Evolutionary conservation across 345 rosid species (phyloP).

Genomic region (Moricandia moricandioides): DNA sequence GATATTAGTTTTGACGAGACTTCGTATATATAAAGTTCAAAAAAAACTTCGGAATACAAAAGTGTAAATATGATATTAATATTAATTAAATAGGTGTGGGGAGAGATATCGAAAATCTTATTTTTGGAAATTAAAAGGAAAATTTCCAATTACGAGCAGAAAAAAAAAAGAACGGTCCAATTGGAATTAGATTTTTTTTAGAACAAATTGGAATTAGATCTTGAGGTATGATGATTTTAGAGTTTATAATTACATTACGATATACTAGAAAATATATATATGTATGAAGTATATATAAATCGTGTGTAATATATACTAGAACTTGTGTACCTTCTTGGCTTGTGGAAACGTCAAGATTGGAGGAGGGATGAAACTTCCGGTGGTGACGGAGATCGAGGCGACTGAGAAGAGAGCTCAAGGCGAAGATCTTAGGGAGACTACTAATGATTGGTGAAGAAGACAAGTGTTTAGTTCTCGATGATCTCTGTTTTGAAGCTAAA

Average conservation of each 20-base stretch:
- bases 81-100: not conserved
- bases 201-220: not conserved
- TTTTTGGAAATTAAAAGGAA: not conserved
- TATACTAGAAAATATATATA: not conserved
- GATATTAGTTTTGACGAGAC: not conserved
- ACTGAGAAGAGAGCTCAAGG: constrained; percentile 66
- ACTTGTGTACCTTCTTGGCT: constrained; percentile 71
- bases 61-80: not conserved
- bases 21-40: not conserved
- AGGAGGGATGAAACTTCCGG: constrained; percentile 47
- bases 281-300: constrained; percentile 5
- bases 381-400: constrained; percentile 68
- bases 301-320: not conserved
- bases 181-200: constrained; percentile 2
- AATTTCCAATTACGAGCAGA: not conserved
- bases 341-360: constrained; percentile 49
- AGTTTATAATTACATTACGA: not conserved
- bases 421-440: constrained; percentile 68
- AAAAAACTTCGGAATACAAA: not conserved
- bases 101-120: not conserved
- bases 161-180: not conserved
- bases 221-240: not conserved
- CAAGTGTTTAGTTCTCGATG: constrained; percentile 25
- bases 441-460: constrained; percentile 46
- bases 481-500: constrained; percentile 65